Conservation (phyloP, 345 rosid species). For the Linum lewisii region DNA sequence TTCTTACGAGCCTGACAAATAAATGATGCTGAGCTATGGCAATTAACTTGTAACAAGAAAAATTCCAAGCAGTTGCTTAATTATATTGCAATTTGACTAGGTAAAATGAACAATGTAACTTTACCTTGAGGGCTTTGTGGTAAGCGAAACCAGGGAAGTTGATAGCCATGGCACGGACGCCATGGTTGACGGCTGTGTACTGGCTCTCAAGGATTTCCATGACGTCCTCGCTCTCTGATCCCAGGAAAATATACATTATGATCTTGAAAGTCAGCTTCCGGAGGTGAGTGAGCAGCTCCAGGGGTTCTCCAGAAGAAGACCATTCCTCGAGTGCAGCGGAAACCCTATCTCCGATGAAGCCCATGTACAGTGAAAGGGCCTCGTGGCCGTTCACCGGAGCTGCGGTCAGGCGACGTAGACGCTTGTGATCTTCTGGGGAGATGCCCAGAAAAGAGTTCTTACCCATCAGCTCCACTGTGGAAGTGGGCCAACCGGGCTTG, state of each 20-base stretch:
- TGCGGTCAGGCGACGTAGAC: constrained; percentile 18
- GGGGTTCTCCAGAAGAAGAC: too few relatives aligned
- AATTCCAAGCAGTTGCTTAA: constrained; percentile 15
- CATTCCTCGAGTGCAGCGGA: constrained; percentile 16
- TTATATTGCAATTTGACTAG: constrained; percentile 16
- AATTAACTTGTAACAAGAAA: constrained; percentile 23
- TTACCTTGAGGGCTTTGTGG: too few relatives aligned
- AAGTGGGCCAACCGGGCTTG: constrained; percentile 18
- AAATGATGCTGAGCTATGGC: constrained; percentile 24
- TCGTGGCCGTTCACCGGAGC: constrained; percentile 30
- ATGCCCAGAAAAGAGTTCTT: too few relatives aligned
- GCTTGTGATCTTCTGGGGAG: too few relatives aligned
- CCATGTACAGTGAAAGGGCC: constrained; percentile 17
- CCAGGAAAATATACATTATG: too few relatives aligned
- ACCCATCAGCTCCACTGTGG: constrained; percentile 15
- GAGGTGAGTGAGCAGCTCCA: too few relatives aligned
- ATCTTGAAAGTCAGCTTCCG: too few relatives aligned
- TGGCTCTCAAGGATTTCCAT: too few relatives aligned
- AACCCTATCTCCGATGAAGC: constrained; percentile 20
- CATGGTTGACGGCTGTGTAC: too few relatives aligned
- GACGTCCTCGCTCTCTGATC: too few relatives aligned
- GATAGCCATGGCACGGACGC: too few relatives aligned
- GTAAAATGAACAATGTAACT: constrained; percentile 24
- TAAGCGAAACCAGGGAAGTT: too few relatives aligned
- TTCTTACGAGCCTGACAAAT: constrained; percentile 21